These are phyloP conservation scores for Metarhizium humberi DNA, from an alignment of 2,329 filamentous ascomycete species.

Conservation along the genomic window DNA sequence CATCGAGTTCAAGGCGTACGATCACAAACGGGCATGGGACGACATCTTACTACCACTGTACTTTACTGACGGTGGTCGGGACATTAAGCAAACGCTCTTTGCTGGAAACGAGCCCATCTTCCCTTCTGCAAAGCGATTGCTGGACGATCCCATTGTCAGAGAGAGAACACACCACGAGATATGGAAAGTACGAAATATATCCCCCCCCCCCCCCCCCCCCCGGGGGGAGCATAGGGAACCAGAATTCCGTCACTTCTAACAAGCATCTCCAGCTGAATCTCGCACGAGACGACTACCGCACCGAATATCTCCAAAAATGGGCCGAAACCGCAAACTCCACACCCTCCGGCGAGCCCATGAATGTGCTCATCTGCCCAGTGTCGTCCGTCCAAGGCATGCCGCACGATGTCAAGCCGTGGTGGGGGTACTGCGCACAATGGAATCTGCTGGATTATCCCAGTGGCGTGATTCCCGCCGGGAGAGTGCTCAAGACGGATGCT, in stretches of 20 bases:
- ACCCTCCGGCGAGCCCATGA: slow-evolving; percentile 28
- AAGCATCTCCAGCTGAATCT: slow-evolving; percentile 17
- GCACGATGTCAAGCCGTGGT: slow-evolving; percentile 37
- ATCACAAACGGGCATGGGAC: slow-evolving; percentile 8
- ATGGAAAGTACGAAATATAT: slow-evolving; percentile 23
- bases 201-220: too few relatives aligned
- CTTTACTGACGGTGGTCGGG: slow-evolving; percentile 51
- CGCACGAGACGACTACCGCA: slow-evolving; percentile 30
- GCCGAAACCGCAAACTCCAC: slow-evolving; percentile 19
- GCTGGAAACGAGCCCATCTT: slow-evolving; percentile 47
- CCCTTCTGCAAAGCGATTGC: slow-evolving; percentile 37
- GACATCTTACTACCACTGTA: slow-evolving; percentile 37
- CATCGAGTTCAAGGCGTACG: slow-evolving; percentile 5
- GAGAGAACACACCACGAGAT: slow-evolving; percentile 34
- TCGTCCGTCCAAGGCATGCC: slow-evolving; percentile 41
- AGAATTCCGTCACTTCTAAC: background rate
- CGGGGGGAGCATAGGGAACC: background rate
- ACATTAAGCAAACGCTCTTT: slow-evolving; percentile 39
- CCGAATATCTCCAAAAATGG: slow-evolving; percentile 27
- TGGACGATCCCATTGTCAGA: slow-evolving; percentile 40
- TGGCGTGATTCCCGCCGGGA: slow-evolving; percentile 11
- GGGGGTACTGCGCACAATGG: slow-evolving; percentile 59
- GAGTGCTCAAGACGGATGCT: slow-evolving; percentile 7
- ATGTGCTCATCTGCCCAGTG: slow-evolving; percentile 54
- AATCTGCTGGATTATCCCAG: slow-evolving; percentile 59